Conservation (phyloP, 1,139 yeast species). For the Saccharomyces hybrid region DNA sequence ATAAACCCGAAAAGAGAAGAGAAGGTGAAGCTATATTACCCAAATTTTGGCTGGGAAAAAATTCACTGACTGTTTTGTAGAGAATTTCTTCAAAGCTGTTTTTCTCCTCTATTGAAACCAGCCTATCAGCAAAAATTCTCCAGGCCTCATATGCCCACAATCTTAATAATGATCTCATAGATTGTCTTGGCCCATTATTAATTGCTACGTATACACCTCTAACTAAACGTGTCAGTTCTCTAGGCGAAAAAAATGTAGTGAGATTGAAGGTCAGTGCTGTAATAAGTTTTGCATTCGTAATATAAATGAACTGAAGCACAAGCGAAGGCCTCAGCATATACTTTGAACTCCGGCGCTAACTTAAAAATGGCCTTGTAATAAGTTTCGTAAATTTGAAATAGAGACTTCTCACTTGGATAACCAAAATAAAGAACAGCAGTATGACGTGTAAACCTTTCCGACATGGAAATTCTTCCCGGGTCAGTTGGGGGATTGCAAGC, state of each 20-base stretch:
- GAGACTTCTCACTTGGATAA: conserved; percentile 63
- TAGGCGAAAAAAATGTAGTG: conserved; percentile 82
- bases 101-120: conserved; percentile 45
- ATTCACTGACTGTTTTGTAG: conserved; percentile 31
- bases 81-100: conserved; percentile 47
- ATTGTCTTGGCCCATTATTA: conserved; percentile 29
- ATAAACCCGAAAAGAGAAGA: conserved; percentile 61
- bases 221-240: conserved; percentile 86
- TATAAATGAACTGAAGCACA: conserved; percentile 63
- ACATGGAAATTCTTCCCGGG: conserved; percentile 58
- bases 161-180: conserved; percentile 39
- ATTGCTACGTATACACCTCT: conserved; percentile 65
- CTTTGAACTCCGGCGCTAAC: conserved; percentile 54
- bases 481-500: conserved; percentile 91
- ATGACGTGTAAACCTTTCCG: conserved; percentile 64
- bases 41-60: conserved; percentile 45
- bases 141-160: conserved; percentile 80
- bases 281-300: conserved; percentile 36
- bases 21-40: conserved; percentile 42
- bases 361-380: conserved; percentile 54
- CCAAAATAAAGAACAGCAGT: conserved; percentile 65
- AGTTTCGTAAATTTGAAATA: conserved; percentile 58
- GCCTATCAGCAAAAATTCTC: conserved; percentile 67
- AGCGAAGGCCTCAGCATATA: conserved; percentile 47
- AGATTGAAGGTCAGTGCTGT: conserved; percentile 34